Evolutionary conservation across 148 eudicot genomes (phyloP).

Genomic region (Camellia lanceoleosa): DNA sequence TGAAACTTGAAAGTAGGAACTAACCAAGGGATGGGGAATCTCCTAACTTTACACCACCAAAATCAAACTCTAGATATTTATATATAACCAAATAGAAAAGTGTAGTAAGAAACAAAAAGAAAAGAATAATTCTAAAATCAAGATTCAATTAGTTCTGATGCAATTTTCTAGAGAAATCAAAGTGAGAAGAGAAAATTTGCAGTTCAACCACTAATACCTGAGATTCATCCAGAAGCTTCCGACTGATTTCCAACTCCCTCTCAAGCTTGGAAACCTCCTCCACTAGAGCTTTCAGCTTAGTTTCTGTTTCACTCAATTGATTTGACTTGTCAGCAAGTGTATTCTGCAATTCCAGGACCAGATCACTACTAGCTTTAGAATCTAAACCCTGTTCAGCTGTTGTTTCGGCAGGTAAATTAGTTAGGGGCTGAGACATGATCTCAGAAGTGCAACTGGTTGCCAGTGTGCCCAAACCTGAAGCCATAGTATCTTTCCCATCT

Average conservation of each 20-base stretch:
- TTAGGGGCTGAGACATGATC: constrained; percentile 36
- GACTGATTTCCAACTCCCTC: constrained; percentile 67
- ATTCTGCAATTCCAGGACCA: constrained; percentile 57
- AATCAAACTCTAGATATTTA: neutral
- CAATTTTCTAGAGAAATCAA: neutral
- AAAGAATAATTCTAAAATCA: neutral
- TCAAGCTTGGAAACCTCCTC: constrained; percentile 68
- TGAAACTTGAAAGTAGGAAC: neutral
- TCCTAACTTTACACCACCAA: neutral
- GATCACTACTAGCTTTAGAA: constrained; percentile 35
- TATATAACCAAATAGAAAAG: neutral
- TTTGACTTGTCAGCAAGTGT: constrained; percentile 60
- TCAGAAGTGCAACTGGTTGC: constrained; percentile 41
- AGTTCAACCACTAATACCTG: constrained; percentile 54
- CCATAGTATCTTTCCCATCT: constrained; percentile 37
- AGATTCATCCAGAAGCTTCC: constrained; percentile 86
- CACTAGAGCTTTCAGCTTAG: constrained; percentile 42
- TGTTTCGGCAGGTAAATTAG: constrained; percentile 33
- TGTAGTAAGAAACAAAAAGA: neutral
- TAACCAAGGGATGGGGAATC: neutral
- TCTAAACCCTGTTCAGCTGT: constrained; percentile 29
- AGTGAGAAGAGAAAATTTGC: neutral
- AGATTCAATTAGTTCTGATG: neutral
- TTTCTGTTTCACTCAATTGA: constrained; percentile 54
- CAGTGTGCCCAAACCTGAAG: constrained; percentile 27